Evolutionary conservation across 805 yeast species (phyloP), one percentile per base, ranked within the genome.

Genomic region (Starmera dryadoides): DNA sequence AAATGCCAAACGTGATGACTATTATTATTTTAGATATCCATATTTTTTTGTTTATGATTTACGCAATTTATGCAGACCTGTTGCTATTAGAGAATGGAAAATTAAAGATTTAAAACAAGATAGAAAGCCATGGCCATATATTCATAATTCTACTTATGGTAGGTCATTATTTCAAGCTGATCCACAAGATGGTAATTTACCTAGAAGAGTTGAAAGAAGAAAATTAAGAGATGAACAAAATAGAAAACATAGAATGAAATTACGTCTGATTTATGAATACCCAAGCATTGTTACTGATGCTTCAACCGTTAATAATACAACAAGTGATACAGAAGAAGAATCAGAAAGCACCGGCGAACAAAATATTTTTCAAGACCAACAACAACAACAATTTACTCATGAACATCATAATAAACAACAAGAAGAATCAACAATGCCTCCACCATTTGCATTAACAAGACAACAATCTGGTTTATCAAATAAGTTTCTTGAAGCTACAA

Each of bases 161-260:
- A 74, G 84, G 50, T 79, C 95, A 44, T 86, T 95, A 4, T 91
- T 91, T 62, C 69, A 82, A n/a, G 73, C 73, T 36, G 91, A 85
- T 52, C 55, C 66, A 5, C 42, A 67, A 1, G 63, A 63, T 22
- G 40, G 46, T 16, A 63, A 66, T 29, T 67, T 67, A 44, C 61
- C 60, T 34, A 68, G 67, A 20, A 60, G 68, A 32, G 66, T 64
- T 38, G 63, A 60, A 46, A 48, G 55, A 16, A 47, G 62, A 30
- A 42, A 36, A 31, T 6, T 40, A 15, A 46, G 57, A 35, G 56
- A 53, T 33, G 44, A 45, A 12, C 56, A 62, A 32, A 58, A 66
- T n/a, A 57, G 59, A 35, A 58, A 59, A 15, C 69, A 68, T 49
- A 58, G 78, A 60, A 55, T 42, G 45, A 60, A 47, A 63, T 39